phyloP scores from a whole-genome alignment of 306 rosid species.

The Lathyrus sativus region DNA sequence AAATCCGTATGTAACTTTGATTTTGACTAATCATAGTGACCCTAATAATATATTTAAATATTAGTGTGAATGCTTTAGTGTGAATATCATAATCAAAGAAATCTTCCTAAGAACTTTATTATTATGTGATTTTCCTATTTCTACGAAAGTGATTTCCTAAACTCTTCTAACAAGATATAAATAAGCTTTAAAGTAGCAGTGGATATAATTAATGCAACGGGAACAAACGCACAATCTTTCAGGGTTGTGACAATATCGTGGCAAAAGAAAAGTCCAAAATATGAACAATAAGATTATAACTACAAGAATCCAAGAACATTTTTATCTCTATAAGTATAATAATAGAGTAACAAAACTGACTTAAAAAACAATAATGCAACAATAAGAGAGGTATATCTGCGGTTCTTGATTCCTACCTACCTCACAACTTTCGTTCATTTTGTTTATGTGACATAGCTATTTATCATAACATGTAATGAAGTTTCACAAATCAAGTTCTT shows the following conservation, averaged over 20 bases:
- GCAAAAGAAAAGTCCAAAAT: constrained; percentile 34
- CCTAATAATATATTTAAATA: not conserved
- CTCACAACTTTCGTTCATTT: constrained; percentile 48
- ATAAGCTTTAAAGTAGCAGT: constrained; percentile 16
- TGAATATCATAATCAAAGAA: constrained; percentile 9
- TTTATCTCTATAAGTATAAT: constrained; percentile 3
- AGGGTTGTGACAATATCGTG: constrained; percentile 35
- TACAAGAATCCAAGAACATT: constrained; percentile 26
- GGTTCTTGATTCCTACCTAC: constrained; percentile 50
- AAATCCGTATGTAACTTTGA: not conserved
- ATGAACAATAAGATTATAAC: constrained; percentile 26
- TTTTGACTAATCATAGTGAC: not conserved
- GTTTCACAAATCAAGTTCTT: constrained; percentile 41
- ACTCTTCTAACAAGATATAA: constrained; percentile 21
- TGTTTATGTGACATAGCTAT: constrained; percentile 39
- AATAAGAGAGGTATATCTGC: constrained; percentile 37
- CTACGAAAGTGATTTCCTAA: constrained; percentile 28
- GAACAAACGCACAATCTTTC: constrained; percentile 14
- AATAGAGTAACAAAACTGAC: constrained; percentile 26
- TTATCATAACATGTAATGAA: constrained; percentile 31
- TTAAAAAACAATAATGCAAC: constrained; percentile 40
- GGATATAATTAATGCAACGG: constrained; percentile 32
- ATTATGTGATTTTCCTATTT: constrained; percentile 15
- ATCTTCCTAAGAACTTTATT: constrained; percentile 14
- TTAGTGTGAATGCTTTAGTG: not conserved